These are phyloP conservation scores for Aspergillus homomorphus DNA, from an alignment of 495 filamentous ascomycete genomes.

Conservation along the genomic window DNA sequence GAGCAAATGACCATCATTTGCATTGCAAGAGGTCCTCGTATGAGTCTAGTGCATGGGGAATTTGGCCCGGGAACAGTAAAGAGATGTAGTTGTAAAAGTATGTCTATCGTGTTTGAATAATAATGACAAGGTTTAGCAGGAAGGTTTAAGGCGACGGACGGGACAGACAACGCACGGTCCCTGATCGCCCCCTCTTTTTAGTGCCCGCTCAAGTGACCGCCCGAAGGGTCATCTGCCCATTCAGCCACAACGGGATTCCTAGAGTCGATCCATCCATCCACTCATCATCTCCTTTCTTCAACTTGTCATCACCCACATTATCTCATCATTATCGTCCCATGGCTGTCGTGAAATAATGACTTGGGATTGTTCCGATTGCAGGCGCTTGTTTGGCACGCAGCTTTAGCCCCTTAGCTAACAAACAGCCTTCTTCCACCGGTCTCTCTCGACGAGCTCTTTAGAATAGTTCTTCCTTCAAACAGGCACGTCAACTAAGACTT, in stretches of 20 bases:
- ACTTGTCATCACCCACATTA: neutral
- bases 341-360: constrained; percentile 6
- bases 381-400: neutral
- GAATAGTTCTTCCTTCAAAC: neutral
- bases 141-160: too few species aligned
- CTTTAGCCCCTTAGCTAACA: neutral
- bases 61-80: too few species aligned
- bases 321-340: too few species aligned
- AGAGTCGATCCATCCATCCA: constrained; percentile 2
- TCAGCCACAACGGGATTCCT: neutral
- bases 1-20: neutral
- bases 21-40: too few species aligned
- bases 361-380: neutral
- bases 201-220: constrained; percentile 37
- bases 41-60: too few species aligned
- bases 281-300: neutral
- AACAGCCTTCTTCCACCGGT: neutral
- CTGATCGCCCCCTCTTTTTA: constrained; percentile 28
- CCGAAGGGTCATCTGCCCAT: constrained; percentile 34
- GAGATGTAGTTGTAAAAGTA: too few species aligned
- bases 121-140: too few species aligned
- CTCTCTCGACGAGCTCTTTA: neutral
- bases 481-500: neutral
- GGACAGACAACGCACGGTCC: constrained; percentile 40
- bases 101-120: neutral